Base-by-base conservation (phyloP, 2,329 filamentous ascomycete genomes). In the Ilyonectria sp. region DNA sequence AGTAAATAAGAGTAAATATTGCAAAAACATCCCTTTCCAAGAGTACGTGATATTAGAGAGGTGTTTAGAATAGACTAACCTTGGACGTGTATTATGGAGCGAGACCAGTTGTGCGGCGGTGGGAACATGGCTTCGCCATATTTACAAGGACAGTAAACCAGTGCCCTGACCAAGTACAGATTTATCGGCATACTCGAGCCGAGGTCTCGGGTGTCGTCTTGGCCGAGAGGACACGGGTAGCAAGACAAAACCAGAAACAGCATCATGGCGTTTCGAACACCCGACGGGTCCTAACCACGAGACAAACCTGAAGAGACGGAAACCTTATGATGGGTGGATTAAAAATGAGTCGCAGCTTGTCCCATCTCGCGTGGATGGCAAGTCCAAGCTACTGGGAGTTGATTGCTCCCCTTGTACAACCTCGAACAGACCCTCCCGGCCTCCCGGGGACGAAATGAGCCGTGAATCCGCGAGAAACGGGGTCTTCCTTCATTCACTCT, bases 291-390 rank as follows among this genome's bases (percentile, higher is more conserved):
- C 15, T 11, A 11, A 15, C n/a, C 50, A 21, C 19, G 35, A 33
- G 46, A 53, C 59, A 46, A 57, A 7, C 44, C 10, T 19, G 15
- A 52, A 15, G n/a, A 46, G 7, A 35, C 40, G 40, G 21, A 31
- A 13, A 17, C 4, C 8, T 6, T 33, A 6, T 44, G 23, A 19
- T 31, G 17, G 33, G n/a, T 17, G 53, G 52, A 44, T 50, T 37
- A 23, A 40, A 44, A 57, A 21, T 43, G 53, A 49, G n/a, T 37
- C 62, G 23, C 21, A 44, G 63, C 49, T 55, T 65, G 55, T 60
- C 40, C 55, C 29, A 43, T 37, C 47, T 47, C 17, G n/a, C 15
- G 35, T 40, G 33, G 46, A 31, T n/a, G 19, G 46, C 23, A 37
- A 60, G 29, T 13, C 17, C 21, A 29, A 29, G 23, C n/a, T 19